Base-by-base conservation (phyloP, 2,329 filamentous ascomycete genomes). In the Aaosphaeria pasadenensis region DNA sequence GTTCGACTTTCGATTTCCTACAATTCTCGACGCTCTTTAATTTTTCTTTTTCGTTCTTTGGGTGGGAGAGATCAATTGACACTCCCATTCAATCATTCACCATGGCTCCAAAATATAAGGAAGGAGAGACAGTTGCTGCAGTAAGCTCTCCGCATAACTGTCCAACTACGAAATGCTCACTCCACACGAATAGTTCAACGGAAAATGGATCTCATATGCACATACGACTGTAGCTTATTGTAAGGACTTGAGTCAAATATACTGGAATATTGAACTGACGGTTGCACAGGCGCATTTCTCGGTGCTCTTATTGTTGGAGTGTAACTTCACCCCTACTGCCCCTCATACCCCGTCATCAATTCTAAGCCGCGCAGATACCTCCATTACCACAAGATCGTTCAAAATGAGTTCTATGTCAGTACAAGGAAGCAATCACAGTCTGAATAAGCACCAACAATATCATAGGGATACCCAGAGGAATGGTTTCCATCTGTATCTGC, bases 401-500 rank as follows among this genome's bases (percentile, higher is more conserved):
- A 96, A 73, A 99, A 99, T 73, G 91, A 99, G 73, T 88, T 91
- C 75, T 95, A 91, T 71, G 76, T 79, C 56, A 62, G 74, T 70
- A 28, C 3, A 41, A 11, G 9, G 5, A 11, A 7, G 29, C 1
- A 6, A 11, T 17, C 13, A 9, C 24, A 24, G 28, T 36, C 24
- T 9, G 11, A 24, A 11, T 11, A 11, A 24, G 4, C 11, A 11
- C 24, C 46, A 39, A 40, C 44, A 11, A 38, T n/a, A 11, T n/a
- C 36, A 7, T 49, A 72, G 70, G 69, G 70, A 46, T 73, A 71
- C 40, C 91, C 91, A 1, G 79, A 95, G 58, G 91, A 96, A 77
- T 96, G 91, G 91, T 96, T 96, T 65, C 91, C 91, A 49, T 96
- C 91, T 39, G 91, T 96, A 24, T 96, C 92, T 30, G 87, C 94